Percentiles rank a stretch among this genome's conserved stretches.
Conservation (phyloP, 2,329 filamentous ascomycete species). For the Fusarium phyllophilum region DNA sequence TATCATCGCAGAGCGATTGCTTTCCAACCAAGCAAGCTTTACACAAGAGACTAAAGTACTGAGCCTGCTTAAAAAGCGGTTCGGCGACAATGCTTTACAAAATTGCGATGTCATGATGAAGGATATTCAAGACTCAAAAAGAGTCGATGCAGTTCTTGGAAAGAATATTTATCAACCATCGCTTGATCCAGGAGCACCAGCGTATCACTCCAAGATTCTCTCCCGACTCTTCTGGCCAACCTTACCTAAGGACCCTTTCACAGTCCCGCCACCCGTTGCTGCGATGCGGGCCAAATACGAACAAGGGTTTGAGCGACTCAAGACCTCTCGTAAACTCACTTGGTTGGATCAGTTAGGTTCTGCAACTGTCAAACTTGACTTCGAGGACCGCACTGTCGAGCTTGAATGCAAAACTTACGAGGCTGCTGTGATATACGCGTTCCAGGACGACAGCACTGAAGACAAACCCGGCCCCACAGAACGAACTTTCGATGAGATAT, state of each 20-base stretch:
- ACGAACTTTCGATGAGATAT: constrained; percentile 64
- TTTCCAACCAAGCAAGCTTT: constrained; percentile 74
- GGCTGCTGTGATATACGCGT: constrained; percentile 87
- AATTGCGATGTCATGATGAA: constrained; percentile 98
- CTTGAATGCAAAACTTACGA: constrained; percentile 85
- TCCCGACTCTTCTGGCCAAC: constrained; percentile 95
- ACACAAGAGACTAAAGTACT: constrained; percentile 85
- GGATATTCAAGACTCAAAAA: constrained; percentile 85
- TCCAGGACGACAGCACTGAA: constrained; percentile 63
- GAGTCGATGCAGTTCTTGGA: constrained; percentile 75
- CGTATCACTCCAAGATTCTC: constrained; percentile 83
- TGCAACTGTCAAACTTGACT: constrained; percentile 81
- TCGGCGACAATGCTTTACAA: constrained; percentile 86
- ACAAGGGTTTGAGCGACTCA: constrained; percentile 79
- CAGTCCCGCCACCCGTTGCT: constrained; percentile 67
- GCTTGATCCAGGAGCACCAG: constrained; percentile 36
- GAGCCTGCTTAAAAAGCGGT: constrained; percentile 86
- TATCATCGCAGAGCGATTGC: constrained; percentile 85
- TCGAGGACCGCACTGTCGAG: constrained; percentile 80
- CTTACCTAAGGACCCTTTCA: constrained; percentile 75
- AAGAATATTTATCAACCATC: constrained; percentile 48
- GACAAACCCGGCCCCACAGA: constrained; percentile 49
- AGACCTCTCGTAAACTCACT: constrained; percentile 84
- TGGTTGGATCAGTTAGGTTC: constrained; percentile 88
- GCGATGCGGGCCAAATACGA: constrained; percentile 77